phyloP scores from a whole-genome alignment of 2,329 filamentous ascomycete genomes.

The Aureobasidium uvarum region DNA sequence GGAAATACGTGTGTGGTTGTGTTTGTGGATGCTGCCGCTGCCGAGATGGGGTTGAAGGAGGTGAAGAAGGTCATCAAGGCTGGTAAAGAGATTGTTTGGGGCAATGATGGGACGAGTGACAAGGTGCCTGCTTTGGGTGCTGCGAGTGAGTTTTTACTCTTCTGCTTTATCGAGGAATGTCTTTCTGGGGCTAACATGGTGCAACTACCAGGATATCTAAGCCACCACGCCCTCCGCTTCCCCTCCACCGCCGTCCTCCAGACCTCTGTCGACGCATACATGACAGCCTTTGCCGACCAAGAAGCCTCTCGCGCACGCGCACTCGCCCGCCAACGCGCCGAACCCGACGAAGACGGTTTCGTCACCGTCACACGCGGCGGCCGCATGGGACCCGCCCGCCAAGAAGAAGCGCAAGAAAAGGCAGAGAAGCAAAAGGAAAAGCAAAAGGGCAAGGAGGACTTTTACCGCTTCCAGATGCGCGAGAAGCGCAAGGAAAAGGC shows the following conservation, averaged over 20 bases:
- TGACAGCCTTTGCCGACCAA: conserved; percentile 69
- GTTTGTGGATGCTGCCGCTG: conserved; percentile 79
- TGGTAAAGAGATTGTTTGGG: conserved; percentile 64
- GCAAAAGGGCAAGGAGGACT: conserved; percentile 64
- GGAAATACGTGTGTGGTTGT: conserved; percentile 78
- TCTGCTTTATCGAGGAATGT: neutral
- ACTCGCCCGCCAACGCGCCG: conserved; percentile 64
- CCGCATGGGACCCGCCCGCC: conserved; percentile 67
- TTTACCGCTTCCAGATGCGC: conserved; percentile 80
- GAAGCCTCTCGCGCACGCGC: conserved; percentile 64
- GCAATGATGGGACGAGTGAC: conserved; percentile 53
- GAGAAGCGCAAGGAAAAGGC: conserved; percentile 77
- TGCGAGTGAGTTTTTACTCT: conserved; percentile 33
- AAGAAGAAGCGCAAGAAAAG: conserved; percentile 65
- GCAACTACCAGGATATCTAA: conserved; percentile 52
- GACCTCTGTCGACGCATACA: conserved; percentile 76
- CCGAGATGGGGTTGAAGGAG: conserved; percentile 74
- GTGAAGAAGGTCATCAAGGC: conserved; percentile 58
- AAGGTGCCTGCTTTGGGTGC: conserved; percentile 59
- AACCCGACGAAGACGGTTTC: conserved; percentile 94
- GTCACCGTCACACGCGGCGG: conserved; percentile 84
- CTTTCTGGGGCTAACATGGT: too few species aligned
- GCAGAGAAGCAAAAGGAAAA: conserved; percentile 63
- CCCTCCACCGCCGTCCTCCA: conserved; percentile 68
- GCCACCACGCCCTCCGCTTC: conserved; percentile 69